phyloP scores from a whole-genome alignment of 1,284 basidiomycete species.

The Ganoderma resinaceum region DNA sequence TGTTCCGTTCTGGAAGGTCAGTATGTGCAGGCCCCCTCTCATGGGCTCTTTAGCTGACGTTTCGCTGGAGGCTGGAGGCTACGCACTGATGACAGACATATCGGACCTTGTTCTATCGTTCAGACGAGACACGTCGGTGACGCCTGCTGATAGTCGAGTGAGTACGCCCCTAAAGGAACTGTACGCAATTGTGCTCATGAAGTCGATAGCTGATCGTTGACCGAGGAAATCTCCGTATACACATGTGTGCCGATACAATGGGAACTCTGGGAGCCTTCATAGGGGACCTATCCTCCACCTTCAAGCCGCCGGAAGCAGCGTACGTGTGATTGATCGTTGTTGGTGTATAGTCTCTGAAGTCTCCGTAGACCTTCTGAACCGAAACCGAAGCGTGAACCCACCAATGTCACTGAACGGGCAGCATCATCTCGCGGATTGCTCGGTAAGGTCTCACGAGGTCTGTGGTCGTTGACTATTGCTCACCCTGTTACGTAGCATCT shows the following conservation, averaged over 20 bases:
- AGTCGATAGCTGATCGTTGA: slow-evolving; percentile 41
- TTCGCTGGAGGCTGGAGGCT: slow-evolving; percentile 56
- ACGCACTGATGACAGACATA: slow-evolving; percentile 73
- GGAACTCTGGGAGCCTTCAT: slow-evolving; percentile 59
- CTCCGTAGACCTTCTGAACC: slow-evolving; percentile 16
- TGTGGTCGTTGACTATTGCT: neutral
- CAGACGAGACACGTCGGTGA: slow-evolving; percentile 40
- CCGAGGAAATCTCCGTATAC: slow-evolving; percentile 55
- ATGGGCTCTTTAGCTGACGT: slow-evolving; percentile 15
- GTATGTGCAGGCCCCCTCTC: slow-evolving; percentile 31
- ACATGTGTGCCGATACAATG: slow-evolving; percentile 76
- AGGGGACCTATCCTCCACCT: slow-evolving; percentile 51
- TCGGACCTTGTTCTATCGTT: slow-evolving; percentile 53
- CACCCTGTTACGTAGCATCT: slow-evolving; percentile 58
- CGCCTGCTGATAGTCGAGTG: slow-evolving; percentile 49
- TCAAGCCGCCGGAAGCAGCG: slow-evolving; percentile 48
- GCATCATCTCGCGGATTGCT: slow-evolving; percentile 23
- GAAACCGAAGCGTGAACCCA: slow-evolving; percentile 43
- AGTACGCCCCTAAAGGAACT: slow-evolving; percentile 27
- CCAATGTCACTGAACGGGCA: slow-evolving; percentile 43
- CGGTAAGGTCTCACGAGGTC: slow-evolving; percentile 25
- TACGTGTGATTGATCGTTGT: slow-evolving; percentile 37
- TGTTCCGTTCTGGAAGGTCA: slow-evolving; percentile 74
- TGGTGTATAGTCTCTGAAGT: neutral
- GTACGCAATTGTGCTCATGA: neutral